Base-by-base conservation (phyloP, 2,329 filamentous ascomycete species). In the Claviceps pazoutovae region DNA sequence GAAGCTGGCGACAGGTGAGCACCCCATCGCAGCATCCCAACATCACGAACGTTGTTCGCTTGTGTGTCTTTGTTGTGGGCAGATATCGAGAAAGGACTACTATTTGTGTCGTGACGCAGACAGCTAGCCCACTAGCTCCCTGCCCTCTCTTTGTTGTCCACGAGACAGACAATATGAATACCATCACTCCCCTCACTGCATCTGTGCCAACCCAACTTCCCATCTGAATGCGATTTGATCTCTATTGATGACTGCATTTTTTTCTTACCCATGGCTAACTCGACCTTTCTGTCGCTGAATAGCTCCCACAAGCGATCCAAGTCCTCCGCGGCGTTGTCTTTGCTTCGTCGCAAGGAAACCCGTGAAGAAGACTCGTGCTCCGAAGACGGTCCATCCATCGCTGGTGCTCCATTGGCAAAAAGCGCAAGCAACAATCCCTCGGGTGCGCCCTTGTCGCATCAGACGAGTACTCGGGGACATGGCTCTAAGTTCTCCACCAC, bases 271-370 rank as follows among this genome's bases (percentile, higher is more conserved):
- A 46, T 50, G 49, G 41, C 51, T 53, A 41, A 53, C 49, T 16
- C 23, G 44, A 23, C 30, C 23, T 30, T 36, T 38, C 16, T 53
- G 5, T 9, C 16, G 14, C 45, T n/a, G 19, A 13, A 19, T 37
- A 59, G 57, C 48, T 50, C 56, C 23, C 76, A 78, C 60, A 76
- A 73, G 66, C 75, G 73, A 55, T 76, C 77, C 52, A 81, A 74
- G 63, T 79, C 72, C 49, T 59, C 73, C 42, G 69, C 70, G 49
- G 71, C 75, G 46, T 64, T 80, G 57, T 70, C 76, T 63, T 62
- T 82, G 61, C 65, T 82, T 63, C 70, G 76, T 55, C 72, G 75
- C 56, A 75, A 70, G 59, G 73, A 76, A 51, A 67, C 66, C 56
- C 68, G 70, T 56, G 70, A 71, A 58, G 72, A 76, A 62, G 75